Evolutionary conservation across 371 early-diverging fungal species (phyloP), one percentile per base, ranked within the genome.

Genomic region (Saksenaea vasiformis): DNA sequence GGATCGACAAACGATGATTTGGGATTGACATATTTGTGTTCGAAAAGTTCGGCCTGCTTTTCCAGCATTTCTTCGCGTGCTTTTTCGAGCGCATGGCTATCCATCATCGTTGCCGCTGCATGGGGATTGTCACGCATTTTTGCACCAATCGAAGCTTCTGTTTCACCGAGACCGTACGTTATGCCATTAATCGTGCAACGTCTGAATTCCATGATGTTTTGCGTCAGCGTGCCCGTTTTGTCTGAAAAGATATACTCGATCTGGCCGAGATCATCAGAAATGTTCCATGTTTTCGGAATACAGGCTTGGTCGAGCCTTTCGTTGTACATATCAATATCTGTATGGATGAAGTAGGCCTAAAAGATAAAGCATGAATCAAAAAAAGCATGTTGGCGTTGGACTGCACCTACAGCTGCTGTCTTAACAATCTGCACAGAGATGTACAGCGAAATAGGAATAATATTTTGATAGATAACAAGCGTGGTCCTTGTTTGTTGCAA

Each of bases 181-280:
- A 87, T 80, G 5, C 96, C 95, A 37, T 90, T 89, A 64, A 96
- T 91, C 0, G 93, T 89, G 71, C 96, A 96, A 57, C 90, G 72
- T n/a, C 85, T 79, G 60, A 91, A 87, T 61, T 87, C 87, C 93
- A 93, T 93, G 22, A 91, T 87, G 58, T 93, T 93, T 63, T 90
- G 88, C 1, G 93, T 93, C 38, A 93, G 67, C 1, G 93, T 93
- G 4, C 93, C 93, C 0, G 93, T 91, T 64, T 98, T 98, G 79
- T 98, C 98, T 7, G 93, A 91, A 64, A 98, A 93, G 34, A 98
- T 89, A 80, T 95, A 97, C 68, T 97, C 94, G 47, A 98, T 91
- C 69, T 94, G 93, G 13, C 99, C 92, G 17, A 90, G 72, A 60
- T 92, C 91, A 58, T 92, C 93, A 11, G 91, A 89, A 34, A 92